phyloP scores from a whole-genome alignment of 441 rosid genomes.

The Populus trichocarpa region DNA sequence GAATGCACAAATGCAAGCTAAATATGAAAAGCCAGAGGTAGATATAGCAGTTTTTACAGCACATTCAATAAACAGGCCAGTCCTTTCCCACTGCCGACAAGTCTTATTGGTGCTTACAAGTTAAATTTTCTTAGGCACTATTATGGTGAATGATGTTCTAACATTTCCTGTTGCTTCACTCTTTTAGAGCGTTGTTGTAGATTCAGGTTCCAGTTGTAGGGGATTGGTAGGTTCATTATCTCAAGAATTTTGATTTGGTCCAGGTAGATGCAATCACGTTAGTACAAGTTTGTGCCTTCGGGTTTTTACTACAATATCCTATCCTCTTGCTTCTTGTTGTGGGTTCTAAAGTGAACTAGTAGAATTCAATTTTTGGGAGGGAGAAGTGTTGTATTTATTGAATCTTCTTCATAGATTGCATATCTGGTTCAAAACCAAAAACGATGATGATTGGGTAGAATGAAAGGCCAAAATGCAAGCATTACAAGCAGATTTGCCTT shows the following conservation, averaged over 20 bases:
- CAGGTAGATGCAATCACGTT: too few species aligned
- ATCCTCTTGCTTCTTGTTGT: background rate
- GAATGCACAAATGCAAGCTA: background rate
- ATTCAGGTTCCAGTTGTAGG: too few species aligned
- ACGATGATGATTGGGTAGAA: background rate
- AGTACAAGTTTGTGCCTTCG: too few species aligned
- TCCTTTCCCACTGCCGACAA: too few species aligned
- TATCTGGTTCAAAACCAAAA: background rate
- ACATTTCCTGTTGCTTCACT: too few species aligned
- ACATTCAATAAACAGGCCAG: too few species aligned
- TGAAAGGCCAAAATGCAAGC: background rate
- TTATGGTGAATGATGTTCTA: too few species aligned
- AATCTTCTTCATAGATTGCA: background rate
- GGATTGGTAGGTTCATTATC: too few species aligned
- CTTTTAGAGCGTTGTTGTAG: too few species aligned
- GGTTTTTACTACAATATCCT: background rate
- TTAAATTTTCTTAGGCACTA: too few species aligned
- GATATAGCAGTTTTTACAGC: background rate
- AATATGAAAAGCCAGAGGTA: background rate
- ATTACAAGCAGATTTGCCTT: background rate
- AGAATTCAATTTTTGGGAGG: background rate
- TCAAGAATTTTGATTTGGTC: too few species aligned
- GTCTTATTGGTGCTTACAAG: too few species aligned
- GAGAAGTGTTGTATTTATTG: background rate
- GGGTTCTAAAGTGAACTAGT: background rate